Percentiles rank a stretch among this genome's conserved stretches.
Evolutionary conservation across 2,329 filamentous ascomycete species (phyloP).

Genomic region (Alternaria panax): DNA sequence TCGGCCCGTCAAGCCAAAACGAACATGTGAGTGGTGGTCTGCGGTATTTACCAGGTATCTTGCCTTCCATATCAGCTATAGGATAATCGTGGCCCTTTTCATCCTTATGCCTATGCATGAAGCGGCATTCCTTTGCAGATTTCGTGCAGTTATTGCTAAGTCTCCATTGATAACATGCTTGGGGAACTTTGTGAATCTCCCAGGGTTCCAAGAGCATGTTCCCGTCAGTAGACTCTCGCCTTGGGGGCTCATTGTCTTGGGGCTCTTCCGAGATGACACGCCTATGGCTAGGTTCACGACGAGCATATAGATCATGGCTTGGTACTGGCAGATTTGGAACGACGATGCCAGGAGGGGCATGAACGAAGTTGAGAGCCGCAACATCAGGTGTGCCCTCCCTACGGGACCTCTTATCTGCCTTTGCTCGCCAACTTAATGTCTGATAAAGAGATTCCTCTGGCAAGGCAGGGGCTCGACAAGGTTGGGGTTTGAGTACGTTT

Average conservation of each 20-base stretch:
- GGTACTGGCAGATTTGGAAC: background rate
- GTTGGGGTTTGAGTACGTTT: slow-evolving; percentile 27
- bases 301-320: slow-evolving; percentile 32
- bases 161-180: slow-evolving; percentile 40
- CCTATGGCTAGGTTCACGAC: slow-evolving; percentile 30
- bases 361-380: slow-evolving; percentile 33
- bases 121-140: slow-evolving; percentile 29
- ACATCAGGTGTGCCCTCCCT: slow-evolving; percentile 38
- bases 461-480: slow-evolving; percentile 14
- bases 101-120: slow-evolving; percentile 38
- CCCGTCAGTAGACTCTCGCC: background rate
- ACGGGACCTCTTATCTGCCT: slow-evolving; percentile 32
- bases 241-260: slow-evolving; percentile 9
- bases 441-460: slow-evolving; percentile 26
- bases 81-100: slow-evolving; percentile 23
- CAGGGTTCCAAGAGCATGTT: slow-evolving; percentile 22
- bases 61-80: slow-evolving; percentile 24
- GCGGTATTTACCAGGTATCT: slow-evolving; percentile 36
- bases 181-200: slow-evolving; percentile 38
- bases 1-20: slow-evolving; percentile 29
- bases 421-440: slow-evolving; percentile 23
- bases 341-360: slow-evolving; percentile 17
- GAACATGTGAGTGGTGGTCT: slow-evolving; percentile 39
- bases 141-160: slow-evolving; percentile 32
- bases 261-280: slow-evolving; percentile 21